A percentile compares a stretch with the other conserved stretches of the same genome.
phyloP scores from a whole-genome alignment of 305 asterid species.

The Fraxinus sp. region DNA sequence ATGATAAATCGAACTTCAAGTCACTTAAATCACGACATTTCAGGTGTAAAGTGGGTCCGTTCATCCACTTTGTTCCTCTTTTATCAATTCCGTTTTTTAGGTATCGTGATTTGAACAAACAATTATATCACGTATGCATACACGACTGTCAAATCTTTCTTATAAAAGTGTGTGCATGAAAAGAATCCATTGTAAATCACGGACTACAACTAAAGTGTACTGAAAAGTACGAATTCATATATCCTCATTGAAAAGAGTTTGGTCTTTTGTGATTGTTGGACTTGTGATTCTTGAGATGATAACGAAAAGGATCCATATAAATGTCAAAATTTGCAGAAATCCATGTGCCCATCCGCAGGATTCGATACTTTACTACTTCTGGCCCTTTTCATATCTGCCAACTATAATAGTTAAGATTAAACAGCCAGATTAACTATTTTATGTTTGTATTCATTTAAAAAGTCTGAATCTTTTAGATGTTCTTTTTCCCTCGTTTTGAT shows the following conservation, averaged over 20 bases:
- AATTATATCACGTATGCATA: no score
- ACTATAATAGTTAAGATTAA: background rate
- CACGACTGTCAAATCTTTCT: no score
- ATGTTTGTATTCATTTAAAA: background rate
- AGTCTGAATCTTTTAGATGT: background rate
- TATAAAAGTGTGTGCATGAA: background rate
- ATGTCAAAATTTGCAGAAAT: conserved; percentile 11
- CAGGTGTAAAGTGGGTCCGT: background rate
- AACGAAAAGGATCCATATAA: background rate
- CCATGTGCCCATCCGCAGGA: conserved; percentile 30
- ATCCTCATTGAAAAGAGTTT: conserved; percentile 15
- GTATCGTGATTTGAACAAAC: background rate
- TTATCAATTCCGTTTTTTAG: background rate
- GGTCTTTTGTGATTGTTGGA: conserved; percentile 31
- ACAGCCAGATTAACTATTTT: no score
- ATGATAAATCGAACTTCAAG: no score
- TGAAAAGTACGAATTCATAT: conserved; percentile 28
- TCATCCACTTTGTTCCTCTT: background rate
- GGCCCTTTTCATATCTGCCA: conserved; percentile 6
- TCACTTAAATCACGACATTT: background rate
- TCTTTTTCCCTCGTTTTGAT: background rate
- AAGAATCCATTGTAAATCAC: conserved; percentile 23
- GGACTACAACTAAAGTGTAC: conserved; percentile 32
- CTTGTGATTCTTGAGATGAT: conserved; percentile 32
- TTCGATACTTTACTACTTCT: background rate